Evolutionary conservation across 2,329 filamentous ascomycete species (phyloP), one percentile per base, ranked within the genome.

Genomic region (Alternaria panax): DNA sequence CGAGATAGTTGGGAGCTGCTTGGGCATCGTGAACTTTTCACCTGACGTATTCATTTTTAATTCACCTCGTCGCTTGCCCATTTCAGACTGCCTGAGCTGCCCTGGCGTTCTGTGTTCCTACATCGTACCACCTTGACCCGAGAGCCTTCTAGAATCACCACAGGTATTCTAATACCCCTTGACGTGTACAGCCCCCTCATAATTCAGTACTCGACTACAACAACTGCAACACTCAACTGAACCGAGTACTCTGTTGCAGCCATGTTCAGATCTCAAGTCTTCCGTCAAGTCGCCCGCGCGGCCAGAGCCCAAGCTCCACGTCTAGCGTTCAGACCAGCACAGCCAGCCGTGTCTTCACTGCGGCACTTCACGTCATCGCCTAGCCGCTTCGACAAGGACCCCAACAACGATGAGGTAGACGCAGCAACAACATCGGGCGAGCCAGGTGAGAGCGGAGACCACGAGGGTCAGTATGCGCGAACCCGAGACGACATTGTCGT

Each of bases 401-500:
- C 59, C 40, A 57, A 59, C 40, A 60, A 68, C 12, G 71, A 75
- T 16, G 69, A 75, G 32, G 60, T 72, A 36, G 69, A 79, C 51
- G 71, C 75, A 45, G 74, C 71, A 1, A 74, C 77, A 1, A 79
- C 77, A 2, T 66, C 75, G n/a, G 75, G 69, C 46, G 70, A 75
- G 56, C 76, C 78, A 22, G 78, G 77, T 32, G 74, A 78, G 64
- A 79, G 76, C 41, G 80, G 80, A 46, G 76, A 79, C 48, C 83
- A 86, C 58, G 86, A 88, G 74, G 91, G 92, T 54, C 83, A 87
- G 61, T 91, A 90, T 75, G 91, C 92, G 16, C 89, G 92, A 72
- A 96, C 92, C 9, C 91, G 96, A 72, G 86, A 92, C 50, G 87
- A 84, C 55, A 90, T 96, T 62, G 86, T 88, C 38, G 88, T 95